phyloP scores from a whole-genome alignment of 768 basidiomycete species.

The Russula dissimulans region DNA sequence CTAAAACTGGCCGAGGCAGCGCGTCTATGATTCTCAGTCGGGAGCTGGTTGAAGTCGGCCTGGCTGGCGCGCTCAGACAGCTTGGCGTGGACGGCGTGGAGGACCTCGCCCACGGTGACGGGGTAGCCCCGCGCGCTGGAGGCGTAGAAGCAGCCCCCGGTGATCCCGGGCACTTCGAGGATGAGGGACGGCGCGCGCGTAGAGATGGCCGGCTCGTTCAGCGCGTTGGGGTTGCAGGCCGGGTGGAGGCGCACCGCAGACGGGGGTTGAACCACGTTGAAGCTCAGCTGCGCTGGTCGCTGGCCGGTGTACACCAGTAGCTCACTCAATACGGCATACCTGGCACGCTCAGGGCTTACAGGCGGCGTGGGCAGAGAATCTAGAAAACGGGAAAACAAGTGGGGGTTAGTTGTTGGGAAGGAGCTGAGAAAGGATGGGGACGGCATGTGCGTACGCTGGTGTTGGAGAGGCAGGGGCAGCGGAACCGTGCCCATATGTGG shows the following conservation, averaged over 20 bases:
- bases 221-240: conserved; percentile 4
- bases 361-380: conserved; percentile 13
- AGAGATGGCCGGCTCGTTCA: conserved; percentile 14
- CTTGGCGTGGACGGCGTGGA: conserved; percentile 10
- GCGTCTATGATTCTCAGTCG: conserved; percentile 5
- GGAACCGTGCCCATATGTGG: conserved; percentile 17
- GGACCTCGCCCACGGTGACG: conserved; percentile 15
- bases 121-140: not conserved
- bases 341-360: conserved; percentile 14
- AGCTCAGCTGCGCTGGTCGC: conserved; percentile 10
- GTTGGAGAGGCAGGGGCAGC: not conserved
- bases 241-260: conserved; percentile 13
- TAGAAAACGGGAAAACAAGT: not conserved
- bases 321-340: conserved; percentile 11
- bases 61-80: conserved; percentile 11
- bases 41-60: conserved; percentile 5
- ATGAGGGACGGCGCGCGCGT: conserved; percentile 7
- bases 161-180: conserved; percentile 13
- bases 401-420: not conserved
- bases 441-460: conserved; percentile 2
- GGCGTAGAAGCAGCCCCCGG: conserved; percentile 10
- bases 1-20: conserved; percentile 10
- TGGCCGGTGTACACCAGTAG: conserved; percentile 13
- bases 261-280: conserved; percentile 9
- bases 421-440: not conserved